Evolutionary conservation across 2,329 filamentous ascomycete genomes (phyloP).

Genomic region (Magnaporthales sp.): DNA sequence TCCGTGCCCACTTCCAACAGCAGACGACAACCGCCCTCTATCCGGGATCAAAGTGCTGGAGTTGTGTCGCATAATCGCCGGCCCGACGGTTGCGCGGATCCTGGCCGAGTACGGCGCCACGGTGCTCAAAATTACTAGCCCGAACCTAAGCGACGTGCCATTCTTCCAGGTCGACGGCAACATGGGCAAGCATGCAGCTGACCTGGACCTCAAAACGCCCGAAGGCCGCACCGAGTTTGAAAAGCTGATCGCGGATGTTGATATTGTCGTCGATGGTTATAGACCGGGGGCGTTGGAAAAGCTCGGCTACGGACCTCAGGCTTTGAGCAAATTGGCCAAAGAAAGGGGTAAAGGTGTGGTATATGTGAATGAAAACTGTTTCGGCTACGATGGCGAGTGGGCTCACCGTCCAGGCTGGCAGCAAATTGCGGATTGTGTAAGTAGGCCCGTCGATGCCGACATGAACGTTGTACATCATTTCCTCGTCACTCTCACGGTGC

Average conservation of each 20-base stretch:
- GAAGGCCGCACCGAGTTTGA: slow-evolving; percentile 49
- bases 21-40: slow-evolving; percentile 25
- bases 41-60: slow-evolving; percentile 65
- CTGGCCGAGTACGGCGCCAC: slow-evolving; percentile 69
- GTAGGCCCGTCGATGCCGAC: neutral
- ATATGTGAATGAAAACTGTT: slow-evolving; percentile 65
- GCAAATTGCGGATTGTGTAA: slow-evolving; percentile 57
- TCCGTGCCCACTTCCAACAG: slow-evolving; percentile 28
- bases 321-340: slow-evolving; percentile 41
- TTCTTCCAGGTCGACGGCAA: slow-evolving; percentile 68
- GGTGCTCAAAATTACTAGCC: slow-evolving; percentile 63
- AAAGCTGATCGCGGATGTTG: slow-evolving; percentile 48
- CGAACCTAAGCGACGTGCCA: slow-evolving; percentile 59
- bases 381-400: slow-evolving; percentile 58
- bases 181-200: slow-evolving; percentile 58
- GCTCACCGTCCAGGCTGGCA: slow-evolving; percentile 59
- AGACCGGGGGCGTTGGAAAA: slow-evolving; percentile 55
- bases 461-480: neutral
- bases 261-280: slow-evolving; percentile 60
- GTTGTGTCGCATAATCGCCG: slow-evolving; percentile 67
- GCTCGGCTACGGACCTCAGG: slow-evolving; percentile 53
- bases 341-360: slow-evolving; percentile 53
- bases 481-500: too few relatives aligned
- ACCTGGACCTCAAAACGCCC: slow-evolving; percentile 51
- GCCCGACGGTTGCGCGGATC: slow-evolving; percentile 61